These are phyloP conservation scores for Clausena lansium DNA, from an alignment of 345 rosid genomes.

Conservation along the genomic window DNA sequence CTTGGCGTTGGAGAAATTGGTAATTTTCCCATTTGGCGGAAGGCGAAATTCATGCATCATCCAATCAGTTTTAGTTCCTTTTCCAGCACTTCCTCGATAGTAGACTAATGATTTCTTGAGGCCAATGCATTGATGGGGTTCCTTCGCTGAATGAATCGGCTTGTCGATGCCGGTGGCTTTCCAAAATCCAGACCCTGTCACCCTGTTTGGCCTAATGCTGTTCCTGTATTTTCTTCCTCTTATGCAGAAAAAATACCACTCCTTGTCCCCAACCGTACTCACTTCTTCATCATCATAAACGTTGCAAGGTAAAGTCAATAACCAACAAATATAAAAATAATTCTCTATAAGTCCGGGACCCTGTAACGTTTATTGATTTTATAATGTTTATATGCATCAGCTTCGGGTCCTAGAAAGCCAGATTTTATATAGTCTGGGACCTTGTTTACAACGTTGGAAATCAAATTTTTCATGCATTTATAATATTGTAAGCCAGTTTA, in stretches of 20 bases:
- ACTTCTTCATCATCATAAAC: conserved; percentile 29
- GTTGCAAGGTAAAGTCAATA: background rate
- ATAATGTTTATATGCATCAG: too few relatives aligned
- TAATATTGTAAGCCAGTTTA: too few relatives aligned
- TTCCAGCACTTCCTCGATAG: conserved; percentile 74
- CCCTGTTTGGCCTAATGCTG: conserved; percentile 79
- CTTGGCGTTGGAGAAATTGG: background rate
- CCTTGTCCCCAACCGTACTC: conserved; percentile 54
- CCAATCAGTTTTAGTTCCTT: conserved; percentile 90
- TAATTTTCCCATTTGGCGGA: conserved; percentile 31
- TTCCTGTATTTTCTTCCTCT: conserved; percentile 82
- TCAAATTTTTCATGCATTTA: too few relatives aligned
- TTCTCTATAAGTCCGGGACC: background rate
- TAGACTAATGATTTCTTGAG: conserved; percentile 80
- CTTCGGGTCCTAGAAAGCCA: too few relatives aligned
- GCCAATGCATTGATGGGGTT: conserved; percentile 57
- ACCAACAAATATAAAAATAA: background rate
- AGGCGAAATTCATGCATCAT: conserved; percentile 93
- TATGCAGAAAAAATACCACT: conserved; percentile 75
- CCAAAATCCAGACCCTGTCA: conserved; percentile 87
- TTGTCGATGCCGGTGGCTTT: conserved; percentile 88
- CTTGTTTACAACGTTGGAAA: too few relatives aligned
- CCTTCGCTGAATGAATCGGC: conserved; percentile 43
- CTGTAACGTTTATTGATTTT: too few relatives aligned
- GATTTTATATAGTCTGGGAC: too few relatives aligned